Evolutionary conservation across 106 monocot species (phyloP).

Genomic region (Hemerocallis citrina): DNA sequence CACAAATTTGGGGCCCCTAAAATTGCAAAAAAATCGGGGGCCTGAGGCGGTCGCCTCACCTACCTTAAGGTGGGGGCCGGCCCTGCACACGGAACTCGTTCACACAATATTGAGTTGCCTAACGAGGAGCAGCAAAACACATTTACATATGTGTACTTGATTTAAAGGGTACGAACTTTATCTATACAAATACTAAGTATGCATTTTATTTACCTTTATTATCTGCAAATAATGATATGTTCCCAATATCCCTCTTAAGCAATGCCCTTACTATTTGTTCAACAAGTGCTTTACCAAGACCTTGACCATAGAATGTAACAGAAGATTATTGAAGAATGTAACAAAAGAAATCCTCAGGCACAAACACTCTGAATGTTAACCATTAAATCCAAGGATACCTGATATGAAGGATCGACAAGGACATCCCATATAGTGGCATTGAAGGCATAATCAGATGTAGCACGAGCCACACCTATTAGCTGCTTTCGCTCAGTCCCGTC

Average conservation of each 20-base stretch:
- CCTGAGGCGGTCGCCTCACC: too few species aligned
- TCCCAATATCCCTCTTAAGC: slow-evolving; percentile 86
- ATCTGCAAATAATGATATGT: slow-evolving; percentile 94
- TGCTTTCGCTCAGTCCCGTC: slow-evolving; percentile 60
- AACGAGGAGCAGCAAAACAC: neutral
- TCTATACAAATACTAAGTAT: neutral
- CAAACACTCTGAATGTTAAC: neutral
- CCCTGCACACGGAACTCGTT: neutral
- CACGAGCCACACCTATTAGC: slow-evolving; percentile 98
- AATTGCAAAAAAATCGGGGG: too few species aligned
- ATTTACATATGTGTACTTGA: neutral
- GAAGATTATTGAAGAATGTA: neutral
- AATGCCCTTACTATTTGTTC: slow-evolving; percentile 77
- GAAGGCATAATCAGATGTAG: slow-evolving; percentile 97
- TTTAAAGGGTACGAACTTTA: neutral
- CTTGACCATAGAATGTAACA: slow-evolving; percentile 56
- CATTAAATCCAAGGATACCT: slow-evolving; percentile 31
- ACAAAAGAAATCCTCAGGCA: neutral
- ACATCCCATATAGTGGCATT: slow-evolving; percentile 99
- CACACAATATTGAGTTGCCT: neutral
- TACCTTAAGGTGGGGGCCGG: too few species aligned
- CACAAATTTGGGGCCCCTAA: too few species aligned
- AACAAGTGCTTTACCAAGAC: slow-evolving; percentile 90
- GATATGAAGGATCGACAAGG: slow-evolving; percentile 96
- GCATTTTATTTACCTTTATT: slow-evolving; percentile 53